Conservation (phyloP, 305 asterid genomes). For the Fraxinus dipetala region DNA sequence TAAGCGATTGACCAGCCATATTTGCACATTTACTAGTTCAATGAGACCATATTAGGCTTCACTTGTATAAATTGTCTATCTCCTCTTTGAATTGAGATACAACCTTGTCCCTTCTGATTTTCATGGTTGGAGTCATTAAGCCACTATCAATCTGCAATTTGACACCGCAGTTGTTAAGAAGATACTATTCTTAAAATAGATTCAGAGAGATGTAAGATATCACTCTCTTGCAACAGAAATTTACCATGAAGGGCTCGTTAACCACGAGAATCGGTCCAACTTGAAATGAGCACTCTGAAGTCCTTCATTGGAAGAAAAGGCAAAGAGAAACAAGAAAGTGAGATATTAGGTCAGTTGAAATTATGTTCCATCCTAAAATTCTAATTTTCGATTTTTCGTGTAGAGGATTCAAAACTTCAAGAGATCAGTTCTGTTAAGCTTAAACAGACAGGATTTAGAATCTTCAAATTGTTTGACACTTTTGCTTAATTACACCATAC, state of each 20-base stretch:
- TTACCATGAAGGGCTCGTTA: conserved; percentile 86
- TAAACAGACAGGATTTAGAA: too few species aligned
- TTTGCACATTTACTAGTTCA: not conserved
- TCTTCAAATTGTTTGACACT: not conserved
- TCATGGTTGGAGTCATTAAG: conserved; percentile 94
- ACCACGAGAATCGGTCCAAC: conserved; percentile 75
- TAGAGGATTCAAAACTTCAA: not conserved
- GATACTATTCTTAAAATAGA: not conserved
- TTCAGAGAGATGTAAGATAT: not conserved
- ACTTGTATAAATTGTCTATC: conserved; percentile 57
- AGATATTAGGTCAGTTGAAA: too few species aligned
- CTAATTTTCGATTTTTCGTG: too few species aligned
- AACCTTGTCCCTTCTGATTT: conserved; percentile 73
- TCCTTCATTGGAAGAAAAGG: conserved; percentile 44
- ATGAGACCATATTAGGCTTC: not conserved
- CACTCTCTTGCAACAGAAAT: not conserved
- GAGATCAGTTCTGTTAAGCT: not conserved
- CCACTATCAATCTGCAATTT: conserved; percentile 73
- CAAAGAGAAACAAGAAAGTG: not conserved
- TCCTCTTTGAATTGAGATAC: conserved; percentile 57
- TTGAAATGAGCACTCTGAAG: conserved; percentile 71
- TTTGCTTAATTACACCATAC: not conserved
- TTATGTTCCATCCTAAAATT: too few species aligned
- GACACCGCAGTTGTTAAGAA: not conserved
- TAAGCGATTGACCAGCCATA: not conserved